Conservation (phyloP, 345 rosid genomes). For the Rhizophora apiculata region DNA sequence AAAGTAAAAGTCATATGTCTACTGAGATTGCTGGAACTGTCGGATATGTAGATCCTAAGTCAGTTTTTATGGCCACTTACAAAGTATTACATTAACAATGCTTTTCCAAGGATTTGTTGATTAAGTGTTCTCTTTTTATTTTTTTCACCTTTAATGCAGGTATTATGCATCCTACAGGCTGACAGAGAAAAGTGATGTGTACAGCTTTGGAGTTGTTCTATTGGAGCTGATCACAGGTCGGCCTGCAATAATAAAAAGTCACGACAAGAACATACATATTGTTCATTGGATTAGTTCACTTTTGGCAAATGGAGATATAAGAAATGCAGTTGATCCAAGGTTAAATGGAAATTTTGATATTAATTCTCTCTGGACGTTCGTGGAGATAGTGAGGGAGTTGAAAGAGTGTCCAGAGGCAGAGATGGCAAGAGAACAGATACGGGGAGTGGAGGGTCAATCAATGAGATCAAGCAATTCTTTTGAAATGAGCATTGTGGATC, state of each 20-base stretch:
- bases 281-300: conserved; percentile 39
- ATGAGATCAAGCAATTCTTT: conserved; percentile 15
- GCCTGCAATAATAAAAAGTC: conserved; percentile 35
- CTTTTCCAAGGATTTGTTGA: background rate
- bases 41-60: conserved; percentile 62
- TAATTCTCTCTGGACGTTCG: conserved; percentile 42
- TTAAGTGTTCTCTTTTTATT: too few relatives aligned
- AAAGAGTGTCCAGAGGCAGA: conserved; percentile 38
- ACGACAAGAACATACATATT: conserved; percentile 27
- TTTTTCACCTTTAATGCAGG: conserved; percentile 6
- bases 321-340: conserved; percentile 38
- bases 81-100: background rate
- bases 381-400: conserved; percentile 39
- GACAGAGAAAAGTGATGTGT: conserved; percentile 50
- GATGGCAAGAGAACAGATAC: conserved; percentile 8
- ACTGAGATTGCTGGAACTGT: conserved; percentile 41
- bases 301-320: conserved; percentile 33
- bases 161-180: conserved; percentile 28
- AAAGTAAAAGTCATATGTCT: conserved; percentile 28
- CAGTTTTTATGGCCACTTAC: conserved; percentile 4
- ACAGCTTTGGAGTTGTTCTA: conserved; percentile 46
- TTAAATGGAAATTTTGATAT: conserved; percentile 27
- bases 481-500: conserved; percentile 7
- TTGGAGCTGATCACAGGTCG: conserved; percentile 50
- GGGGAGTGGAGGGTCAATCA: background rate